phyloP scores from a whole-genome alignment of 208 protist genomes.

The Acanthamoeba triangularis region DNA sequence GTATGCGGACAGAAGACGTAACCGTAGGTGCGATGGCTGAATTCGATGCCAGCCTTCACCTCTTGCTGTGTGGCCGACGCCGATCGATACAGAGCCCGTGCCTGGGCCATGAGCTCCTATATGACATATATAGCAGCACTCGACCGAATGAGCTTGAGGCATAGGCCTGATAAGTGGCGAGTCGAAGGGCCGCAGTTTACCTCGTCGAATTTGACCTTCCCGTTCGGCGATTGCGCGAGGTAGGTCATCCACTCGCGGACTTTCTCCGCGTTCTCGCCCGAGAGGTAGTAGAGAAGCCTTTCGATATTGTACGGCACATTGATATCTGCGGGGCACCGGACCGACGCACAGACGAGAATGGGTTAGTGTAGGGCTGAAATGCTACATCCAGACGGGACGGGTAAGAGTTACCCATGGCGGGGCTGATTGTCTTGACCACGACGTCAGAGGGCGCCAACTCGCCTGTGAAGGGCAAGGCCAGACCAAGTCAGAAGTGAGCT shows the following conservation, averaged over 20 bases:
- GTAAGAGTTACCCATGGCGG: constrained; percentile 85
- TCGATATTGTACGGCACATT: constrained; percentile 97
- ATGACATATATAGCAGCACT: neutral
- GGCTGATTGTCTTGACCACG: constrained; percentile 74
- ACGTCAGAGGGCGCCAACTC: constrained; percentile 19
- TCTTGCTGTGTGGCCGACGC: constrained; percentile 47
- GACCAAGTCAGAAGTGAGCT: neutral
- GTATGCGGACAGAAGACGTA: constrained; percentile 81
- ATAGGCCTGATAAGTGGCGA: neutral
- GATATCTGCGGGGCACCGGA: constrained; percentile 94
- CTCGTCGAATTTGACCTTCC: constrained; percentile 53
- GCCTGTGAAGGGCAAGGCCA: neutral
- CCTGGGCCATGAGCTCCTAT: constrained; percentile 28
- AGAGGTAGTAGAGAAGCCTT: constrained; percentile 95
- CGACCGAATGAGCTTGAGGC: neutral
- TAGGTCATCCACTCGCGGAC: constrained; percentile 84
- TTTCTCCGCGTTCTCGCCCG: constrained; percentile 90
- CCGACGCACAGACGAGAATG: constrained; percentile 72
- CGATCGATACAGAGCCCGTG: constrained; percentile 20
- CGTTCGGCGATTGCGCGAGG: constrained; percentile 29
- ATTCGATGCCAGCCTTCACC: constrained; percentile 26
- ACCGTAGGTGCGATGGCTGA: neutral
- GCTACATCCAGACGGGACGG: too few relatives aligned
- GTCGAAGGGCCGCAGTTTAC: neutral
- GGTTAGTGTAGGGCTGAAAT: too few relatives aligned